Evolutionary conservation across 495 filamentous ascomycete species (phyloP).

Genomic region (Wilcoxina mikolae): DNA sequence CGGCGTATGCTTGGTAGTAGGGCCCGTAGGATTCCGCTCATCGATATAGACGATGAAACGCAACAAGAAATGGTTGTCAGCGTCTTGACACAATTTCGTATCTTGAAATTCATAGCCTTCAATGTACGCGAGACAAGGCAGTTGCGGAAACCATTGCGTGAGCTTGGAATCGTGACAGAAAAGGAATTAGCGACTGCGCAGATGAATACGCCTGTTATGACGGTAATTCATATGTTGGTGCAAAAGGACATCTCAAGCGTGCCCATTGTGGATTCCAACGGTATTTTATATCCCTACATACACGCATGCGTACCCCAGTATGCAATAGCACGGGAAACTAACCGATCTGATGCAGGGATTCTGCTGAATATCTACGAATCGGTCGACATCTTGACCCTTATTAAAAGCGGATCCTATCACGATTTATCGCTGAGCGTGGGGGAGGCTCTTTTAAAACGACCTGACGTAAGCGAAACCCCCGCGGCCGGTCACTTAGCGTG

Average conservation of each 20-base stretch:
- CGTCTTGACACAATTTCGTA: slow-evolving; percentile 94
- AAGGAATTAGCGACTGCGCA: slow-evolving; percentile 59
- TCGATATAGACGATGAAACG: slow-evolving; percentile 92
- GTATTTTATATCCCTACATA: slow-evolving; percentile 30
- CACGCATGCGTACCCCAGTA: neutral
- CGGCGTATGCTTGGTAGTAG: slow-evolving; percentile 85
- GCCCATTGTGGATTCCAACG: slow-evolving; percentile 73
- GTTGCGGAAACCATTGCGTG: slow-evolving; percentile 71
- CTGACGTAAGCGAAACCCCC: slow-evolving; percentile 42
- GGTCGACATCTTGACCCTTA: slow-evolving; percentile 90
- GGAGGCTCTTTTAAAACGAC: slow-evolving; percentile 73
- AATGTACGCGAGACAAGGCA: slow-evolving; percentile 84
- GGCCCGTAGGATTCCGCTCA: slow-evolving; percentile 81
- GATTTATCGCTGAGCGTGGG: slow-evolving; percentile 77
- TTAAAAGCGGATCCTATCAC: slow-evolving; percentile 85
- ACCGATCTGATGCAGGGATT: slow-evolving; percentile 43
- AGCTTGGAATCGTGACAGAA: slow-evolving; percentile 80
- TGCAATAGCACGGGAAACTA: neutral
- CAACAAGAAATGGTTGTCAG: slow-evolving; percentile 83
- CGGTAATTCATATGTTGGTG: slow-evolving; percentile 89
- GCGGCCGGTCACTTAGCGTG: too few relatives aligned
- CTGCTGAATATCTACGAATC: slow-evolving; percentile 96
- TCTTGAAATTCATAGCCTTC: slow-evolving; percentile 96
- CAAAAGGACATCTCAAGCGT: slow-evolving; percentile 87
- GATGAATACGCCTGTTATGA: slow-evolving; percentile 89